A percentile compares a stretch with the other conserved stretches of the same genome.
Conservation (phyloP, 192 early-diverging fungal genomes). For the Coemansia guatemalensis region DNA sequence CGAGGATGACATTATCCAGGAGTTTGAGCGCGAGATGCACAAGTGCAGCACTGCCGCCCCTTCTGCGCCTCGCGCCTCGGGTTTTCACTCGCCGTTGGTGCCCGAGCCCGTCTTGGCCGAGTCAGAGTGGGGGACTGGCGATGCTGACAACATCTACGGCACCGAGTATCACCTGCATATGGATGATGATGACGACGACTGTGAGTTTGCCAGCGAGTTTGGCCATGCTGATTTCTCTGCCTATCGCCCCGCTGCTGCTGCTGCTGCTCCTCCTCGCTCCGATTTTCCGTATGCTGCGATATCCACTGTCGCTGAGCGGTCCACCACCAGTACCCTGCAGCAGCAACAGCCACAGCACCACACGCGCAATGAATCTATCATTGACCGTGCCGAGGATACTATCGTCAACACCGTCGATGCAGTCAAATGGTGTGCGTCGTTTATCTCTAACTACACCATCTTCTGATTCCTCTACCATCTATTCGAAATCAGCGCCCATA, state of each 20-base stretch:
- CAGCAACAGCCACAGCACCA: slow-evolving; percentile 11
- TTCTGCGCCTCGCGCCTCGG: not conserved
- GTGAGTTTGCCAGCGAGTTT: slow-evolving; percentile 19
- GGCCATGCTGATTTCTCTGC: slow-evolving; percentile 9
- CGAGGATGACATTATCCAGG: slow-evolving; percentile 52
- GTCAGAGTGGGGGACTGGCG: slow-evolving; percentile 18
- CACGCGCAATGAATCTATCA: slow-evolving; percentile 47
- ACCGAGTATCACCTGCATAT: slow-evolving; percentile 28
- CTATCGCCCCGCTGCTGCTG: slow-evolving; percentile 5
- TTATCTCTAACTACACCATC: slow-evolving; percentile 55
- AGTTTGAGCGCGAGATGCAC: slow-evolving; percentile 56
- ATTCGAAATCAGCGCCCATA: not conserved
- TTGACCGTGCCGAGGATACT: slow-evolving; percentile 53
- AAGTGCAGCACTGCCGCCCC: slow-evolving; percentile 17
- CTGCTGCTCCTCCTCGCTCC: not conserved
- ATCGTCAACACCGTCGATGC: slow-evolving; percentile 56
- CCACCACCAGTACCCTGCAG: not conserved
- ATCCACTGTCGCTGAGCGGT: slow-evolving; percentile 5
- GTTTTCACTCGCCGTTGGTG: not conserved
- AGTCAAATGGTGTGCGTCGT: slow-evolving; percentile 56
- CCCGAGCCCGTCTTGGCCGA: slow-evolving; percentile 2
- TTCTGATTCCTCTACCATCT: slow-evolving; percentile 21
- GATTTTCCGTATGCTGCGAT: not conserved
- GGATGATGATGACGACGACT: slow-evolving; percentile 25
- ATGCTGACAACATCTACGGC: slow-evolving; percentile 28